Evolutionary conservation across 345 rosid genomes (phyloP).

Genomic region (Populus pruinosa): DNA sequence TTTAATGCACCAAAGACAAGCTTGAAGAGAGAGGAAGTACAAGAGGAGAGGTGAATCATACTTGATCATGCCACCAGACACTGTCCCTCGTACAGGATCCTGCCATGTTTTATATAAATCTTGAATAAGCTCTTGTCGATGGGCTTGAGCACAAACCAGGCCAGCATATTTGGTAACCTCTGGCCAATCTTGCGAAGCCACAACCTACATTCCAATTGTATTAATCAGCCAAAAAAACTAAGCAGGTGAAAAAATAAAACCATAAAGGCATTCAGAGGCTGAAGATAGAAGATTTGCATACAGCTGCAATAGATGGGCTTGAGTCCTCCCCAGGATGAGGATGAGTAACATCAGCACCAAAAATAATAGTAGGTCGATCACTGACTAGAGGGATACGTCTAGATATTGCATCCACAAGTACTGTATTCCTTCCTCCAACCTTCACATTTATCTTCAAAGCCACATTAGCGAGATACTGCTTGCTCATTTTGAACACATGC

Average conservation of each 20-base stretch:
- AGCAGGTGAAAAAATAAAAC: background rate
- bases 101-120: conserved; percentile 92
- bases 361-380: conserved; percentile 88
- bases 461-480: conserved; percentile 92
- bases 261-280: background rate
- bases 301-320: conserved; percentile 99
- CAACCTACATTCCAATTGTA: conserved; percentile 53
- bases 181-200: conserved; percentile 99
- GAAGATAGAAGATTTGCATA: conserved; percentile 26
- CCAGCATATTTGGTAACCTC: conserved; percentile 98
- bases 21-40: too few species aligned
- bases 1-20: background rate
- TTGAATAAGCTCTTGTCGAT: conserved; percentile 97
- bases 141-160: conserved; percentile 97
- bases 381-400: conserved; percentile 93
- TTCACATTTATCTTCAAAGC: conserved; percentile 92
- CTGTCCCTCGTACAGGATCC: conserved; percentile 86
- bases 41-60: conserved; percentile 22
- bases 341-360: conserved; percentile 99
- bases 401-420: conserved; percentile 89
- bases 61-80: conserved; percentile 98
- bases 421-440: conserved; percentile 98
- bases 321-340: conserved; percentile 99
- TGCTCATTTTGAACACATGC: conserved; percentile 83
- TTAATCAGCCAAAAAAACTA: background rate